Conservation (phyloP, 495 filamentous ascomycete genomes). For the Hypoxylon fragiforme region DNA sequence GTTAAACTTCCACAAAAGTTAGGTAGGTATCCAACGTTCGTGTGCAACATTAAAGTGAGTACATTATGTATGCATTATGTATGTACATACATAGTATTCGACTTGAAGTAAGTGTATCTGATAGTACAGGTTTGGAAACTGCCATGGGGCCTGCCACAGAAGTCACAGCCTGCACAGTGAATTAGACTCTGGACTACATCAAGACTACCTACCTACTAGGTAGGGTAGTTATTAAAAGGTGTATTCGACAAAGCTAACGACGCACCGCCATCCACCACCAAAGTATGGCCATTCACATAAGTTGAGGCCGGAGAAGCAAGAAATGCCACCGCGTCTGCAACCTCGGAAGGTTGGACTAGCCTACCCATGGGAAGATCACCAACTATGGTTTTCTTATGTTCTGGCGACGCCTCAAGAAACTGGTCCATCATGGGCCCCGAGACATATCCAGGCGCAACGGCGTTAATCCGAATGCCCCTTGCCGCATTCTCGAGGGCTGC, state of each 20-base stretch:
- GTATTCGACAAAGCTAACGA: conserved; percentile 8
- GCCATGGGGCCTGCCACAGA: too few relatives aligned
- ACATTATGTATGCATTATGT: too few relatives aligned
- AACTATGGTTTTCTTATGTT: conserved; percentile 1
- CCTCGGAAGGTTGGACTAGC: conserved; percentile 4
- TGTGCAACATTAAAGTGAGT: too few relatives aligned
- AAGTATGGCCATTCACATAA: conserved; percentile 14
- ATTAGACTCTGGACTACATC: too few relatives aligned
- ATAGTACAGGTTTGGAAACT: too few relatives aligned
- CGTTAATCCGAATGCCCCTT: conserved; percentile 32
- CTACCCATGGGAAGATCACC: conserved; percentile 15
- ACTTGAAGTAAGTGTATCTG: too few relatives aligned
- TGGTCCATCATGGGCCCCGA: conserved; percentile 21
- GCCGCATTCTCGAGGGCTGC: conserved; percentile 29
- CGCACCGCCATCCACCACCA: conserved; percentile 4
- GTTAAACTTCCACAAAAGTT: too few relatives aligned
- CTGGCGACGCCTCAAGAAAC: conserved; percentile 3
- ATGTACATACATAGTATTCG: too few relatives aligned
- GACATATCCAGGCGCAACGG: conserved; percentile 32
- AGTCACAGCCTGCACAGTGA: too few relatives aligned
- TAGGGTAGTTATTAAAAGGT: too few relatives aligned
- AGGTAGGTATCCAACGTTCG: too few relatives aligned
- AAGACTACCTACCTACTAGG: too few relatives aligned
- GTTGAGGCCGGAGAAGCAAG: conserved; percentile 9
- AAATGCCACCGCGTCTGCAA: conserved; percentile 13